phyloP scores from a whole-genome alignment of 164 flowering plant genomes.

The Nymphaea thermarum region DNA sequence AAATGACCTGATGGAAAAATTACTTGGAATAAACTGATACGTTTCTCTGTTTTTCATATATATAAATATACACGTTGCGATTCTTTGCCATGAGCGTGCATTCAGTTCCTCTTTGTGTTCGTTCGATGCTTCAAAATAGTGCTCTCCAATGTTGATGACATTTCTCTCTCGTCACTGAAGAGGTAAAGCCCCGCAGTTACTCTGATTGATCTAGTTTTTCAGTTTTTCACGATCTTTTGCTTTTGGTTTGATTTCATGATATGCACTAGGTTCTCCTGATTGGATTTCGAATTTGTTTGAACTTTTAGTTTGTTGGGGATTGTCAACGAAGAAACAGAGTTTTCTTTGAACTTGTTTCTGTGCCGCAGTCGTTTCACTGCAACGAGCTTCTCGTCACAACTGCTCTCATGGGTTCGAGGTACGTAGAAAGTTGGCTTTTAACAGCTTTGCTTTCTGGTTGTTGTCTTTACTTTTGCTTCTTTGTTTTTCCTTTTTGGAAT shows the following conservation, averaged over 20 bases:
- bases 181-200: background rate
- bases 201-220: background rate
- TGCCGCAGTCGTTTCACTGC: background rate
- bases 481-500: background rate
- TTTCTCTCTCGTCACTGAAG: background rate
- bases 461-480: background rate
- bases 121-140: background rate
- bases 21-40: no score
- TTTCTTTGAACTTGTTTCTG: background rate
- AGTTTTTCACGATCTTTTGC: background rate
- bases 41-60: no score
- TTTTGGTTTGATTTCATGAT: background rate
- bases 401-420: background rate
- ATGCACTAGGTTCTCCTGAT: background rate
- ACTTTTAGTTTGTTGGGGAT: background rate
- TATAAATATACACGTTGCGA: no score
- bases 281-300: background rate
- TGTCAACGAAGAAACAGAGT: background rate
- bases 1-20: no score
- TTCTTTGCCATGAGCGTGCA: background rate
- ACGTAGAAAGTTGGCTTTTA: background rate
- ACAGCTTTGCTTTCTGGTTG: background rate
- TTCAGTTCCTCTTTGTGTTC: background rate
- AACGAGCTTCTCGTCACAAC: background rate
- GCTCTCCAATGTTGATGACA: background rate